These are phyloP conservation scores for Diphasiastrum complanatum DNA, from an alignment of 83 land plant genomes.

Conservation along the genomic window DNA sequence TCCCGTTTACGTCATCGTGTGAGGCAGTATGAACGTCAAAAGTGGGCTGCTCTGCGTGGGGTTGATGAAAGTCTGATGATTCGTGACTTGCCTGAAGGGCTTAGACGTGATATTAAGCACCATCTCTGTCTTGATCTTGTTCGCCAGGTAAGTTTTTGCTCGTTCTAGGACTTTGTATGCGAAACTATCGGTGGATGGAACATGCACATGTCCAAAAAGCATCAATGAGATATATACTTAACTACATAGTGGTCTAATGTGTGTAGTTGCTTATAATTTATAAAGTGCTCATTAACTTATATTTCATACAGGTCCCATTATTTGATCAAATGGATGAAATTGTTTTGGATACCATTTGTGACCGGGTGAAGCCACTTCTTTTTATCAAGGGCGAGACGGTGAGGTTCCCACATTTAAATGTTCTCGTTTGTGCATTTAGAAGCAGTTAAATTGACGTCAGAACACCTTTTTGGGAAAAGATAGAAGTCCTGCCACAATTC, in stretches of 20 bases:
- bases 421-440: too few relatives aligned
- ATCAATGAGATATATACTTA: too few relatives aligned
- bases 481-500: too few relatives aligned
- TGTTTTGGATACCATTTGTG: constrained; percentile 10
- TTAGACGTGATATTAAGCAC: constrained; percentile 10
- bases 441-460: too few relatives aligned
- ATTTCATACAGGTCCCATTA: constrained; percentile 2
- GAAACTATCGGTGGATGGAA: too few relatives aligned
- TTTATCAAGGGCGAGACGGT: constrained; percentile 1
- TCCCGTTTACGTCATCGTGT: constrained; percentile 8
- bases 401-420: too few relatives aligned
- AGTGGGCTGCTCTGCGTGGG: constrained; percentile 8
- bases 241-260: too few relatives aligned
- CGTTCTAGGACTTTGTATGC: too few relatives aligned
- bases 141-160: constrained; percentile 2
- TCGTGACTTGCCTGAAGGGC: neutral
- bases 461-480: too few relatives aligned
- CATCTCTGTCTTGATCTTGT: constrained; percentile 12
- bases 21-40: constrained; percentile 9
- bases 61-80: constrained; percentile 1
- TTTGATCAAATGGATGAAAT: constrained; percentile 12
- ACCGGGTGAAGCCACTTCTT: constrained; percentile 8
- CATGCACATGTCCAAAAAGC: too few relatives aligned
- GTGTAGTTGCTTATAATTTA: too few relatives aligned
- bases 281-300: too few relatives aligned